Base-by-base conservation (phyloP, 2,329 filamentous ascomycete genomes). In the Paecilomyces sp. region DNA sequence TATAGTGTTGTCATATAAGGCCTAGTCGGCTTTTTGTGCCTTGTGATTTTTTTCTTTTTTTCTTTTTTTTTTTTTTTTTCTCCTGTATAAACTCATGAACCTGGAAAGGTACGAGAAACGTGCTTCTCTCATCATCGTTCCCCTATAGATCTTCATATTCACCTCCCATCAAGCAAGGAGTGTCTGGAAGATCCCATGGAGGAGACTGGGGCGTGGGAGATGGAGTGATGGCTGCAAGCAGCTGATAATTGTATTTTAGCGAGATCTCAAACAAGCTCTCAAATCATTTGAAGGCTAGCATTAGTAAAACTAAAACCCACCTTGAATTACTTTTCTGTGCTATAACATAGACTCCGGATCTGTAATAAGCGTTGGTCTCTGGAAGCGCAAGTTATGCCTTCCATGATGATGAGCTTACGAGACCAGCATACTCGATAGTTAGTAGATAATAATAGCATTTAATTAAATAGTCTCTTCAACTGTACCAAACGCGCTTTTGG, bases 21-120 rank as follows among this genome's bases (percentile, higher is more conserved):
- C 57, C 47, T 57, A 54, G 36, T 54, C 52, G 60, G 53, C 55
- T 34, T 60, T 61, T 57, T 57, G 55, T 33, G 22, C 54, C 57
- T 63, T 63, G 55, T 52, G 57, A 62, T 66, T 60, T 61, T 55
- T 60, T n/a, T n/a, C n/a, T n/a, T n/a, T n/a, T n/a, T n/a, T n/a
- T 55, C 62, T 54, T 61, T 61, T 65, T 28, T 28, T 63, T 54
- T 52, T 57, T 63, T 66, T 58, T 60, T 55, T 60, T 55, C 62
- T 55, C 62, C 62, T 65, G 54, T 64, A 51, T 57, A 50, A 30
- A 47, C 30, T 33, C 34, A 34, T 50, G 36, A 33, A 31, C 41
- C 41, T 18, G 41, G 36, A 18, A 47, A 18, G 41, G 41, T 47
- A 53, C 28, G 51, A 28, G 6, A 53, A 25, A 25, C 12, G 22